Conservation (phyloP, 768 basidiomycete species). For the Lepiota brunneoincarnata region DNA sequence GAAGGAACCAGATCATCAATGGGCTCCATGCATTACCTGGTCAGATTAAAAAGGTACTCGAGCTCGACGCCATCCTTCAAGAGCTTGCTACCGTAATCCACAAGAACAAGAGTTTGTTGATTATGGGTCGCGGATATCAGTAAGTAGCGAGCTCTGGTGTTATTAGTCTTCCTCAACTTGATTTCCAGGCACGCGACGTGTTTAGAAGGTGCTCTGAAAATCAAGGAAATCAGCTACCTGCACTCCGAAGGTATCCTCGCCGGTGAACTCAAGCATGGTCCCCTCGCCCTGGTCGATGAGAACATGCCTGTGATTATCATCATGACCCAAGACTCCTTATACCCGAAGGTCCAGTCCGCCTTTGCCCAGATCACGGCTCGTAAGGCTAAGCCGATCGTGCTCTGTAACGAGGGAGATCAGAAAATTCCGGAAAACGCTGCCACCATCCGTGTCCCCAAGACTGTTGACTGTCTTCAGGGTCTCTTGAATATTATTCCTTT, state of each 20-base stretch:
- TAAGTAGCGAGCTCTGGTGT: conserved; percentile 33
- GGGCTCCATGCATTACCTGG: conserved; percentile 87
- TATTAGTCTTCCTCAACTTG: neutral
- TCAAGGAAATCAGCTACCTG: conserved; percentile 98
- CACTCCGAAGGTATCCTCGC: conserved; percentile 90
- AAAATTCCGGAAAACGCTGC: conserved; percentile 70
- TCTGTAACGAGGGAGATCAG: conserved; percentile 92
- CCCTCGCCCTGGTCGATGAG: conserved; percentile 96
- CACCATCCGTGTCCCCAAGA: conserved; percentile 93
- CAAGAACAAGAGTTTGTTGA: conserved; percentile 81
- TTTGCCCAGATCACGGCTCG: conserved; percentile 97
- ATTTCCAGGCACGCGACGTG: conserved; percentile 81
- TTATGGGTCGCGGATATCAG: conserved; percentile 99
- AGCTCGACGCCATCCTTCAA: conserved; percentile 73
- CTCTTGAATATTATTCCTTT: conserved; percentile 95
- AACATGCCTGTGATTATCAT: conserved; percentile 99
- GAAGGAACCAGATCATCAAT: conserved; percentile 90
- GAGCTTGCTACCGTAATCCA: conserved; percentile 79
- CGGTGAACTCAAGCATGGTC: conserved; percentile 98
- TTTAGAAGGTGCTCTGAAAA: conserved; percentile 97
- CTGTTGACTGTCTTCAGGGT: conserved; percentile 93
- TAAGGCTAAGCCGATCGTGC: conserved; percentile 91
- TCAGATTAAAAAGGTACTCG: conserved; percentile 86
- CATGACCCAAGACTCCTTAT: conserved; percentile 98
- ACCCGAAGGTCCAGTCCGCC: conserved; percentile 97